A percentile compares a stretch with the other conserved stretches of the same genome.
phyloP scores from a whole-genome alignment of 2,329 filamentous ascomycete genomes.

The Aspergillus arachidicola region DNA sequence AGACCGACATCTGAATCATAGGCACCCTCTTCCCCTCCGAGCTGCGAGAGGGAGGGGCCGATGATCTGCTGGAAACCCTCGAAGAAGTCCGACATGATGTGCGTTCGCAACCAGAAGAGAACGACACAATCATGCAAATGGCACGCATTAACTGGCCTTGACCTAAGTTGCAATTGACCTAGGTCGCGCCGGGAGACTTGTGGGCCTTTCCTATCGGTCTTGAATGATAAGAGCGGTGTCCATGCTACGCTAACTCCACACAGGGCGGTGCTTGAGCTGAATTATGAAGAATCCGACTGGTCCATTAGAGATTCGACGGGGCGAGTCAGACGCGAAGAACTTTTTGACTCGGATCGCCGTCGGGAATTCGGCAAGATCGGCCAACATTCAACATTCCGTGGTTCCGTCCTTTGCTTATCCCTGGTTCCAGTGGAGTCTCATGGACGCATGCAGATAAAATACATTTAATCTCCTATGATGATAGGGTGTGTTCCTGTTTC shows the following conservation, averaged over 20 bases:
- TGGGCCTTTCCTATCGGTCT: neutral
- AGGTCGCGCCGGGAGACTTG: neutral
- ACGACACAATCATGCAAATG: neutral
- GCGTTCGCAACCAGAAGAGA: neutral
- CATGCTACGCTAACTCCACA: neutral
- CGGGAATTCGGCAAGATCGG: neutral
- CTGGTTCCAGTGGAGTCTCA: neutral
- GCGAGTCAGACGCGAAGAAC: neutral
- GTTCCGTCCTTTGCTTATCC: neutral
- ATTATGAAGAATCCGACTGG: neutral
- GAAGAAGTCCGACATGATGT: constrained; percentile 7
- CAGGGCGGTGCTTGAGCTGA: neutral
- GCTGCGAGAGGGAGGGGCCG: neutral
- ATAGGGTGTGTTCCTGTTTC: neutral
- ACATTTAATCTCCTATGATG: neutral
- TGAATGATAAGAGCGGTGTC: neutral
- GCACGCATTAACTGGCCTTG: neutral
- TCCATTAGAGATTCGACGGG: too few relatives aligned
- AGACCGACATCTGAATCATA: neutral
- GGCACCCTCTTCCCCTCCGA: neutral
- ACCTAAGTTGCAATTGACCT: neutral
- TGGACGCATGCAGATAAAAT: neutral
- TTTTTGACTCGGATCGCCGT: neutral
- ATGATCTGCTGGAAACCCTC: constrained; percentile 8
- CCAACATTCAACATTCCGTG: neutral